Base-by-base conservation (phyloP, 2,329 filamentous ascomycete genomes). In the Tolypocladium guangdongense region DNA sequence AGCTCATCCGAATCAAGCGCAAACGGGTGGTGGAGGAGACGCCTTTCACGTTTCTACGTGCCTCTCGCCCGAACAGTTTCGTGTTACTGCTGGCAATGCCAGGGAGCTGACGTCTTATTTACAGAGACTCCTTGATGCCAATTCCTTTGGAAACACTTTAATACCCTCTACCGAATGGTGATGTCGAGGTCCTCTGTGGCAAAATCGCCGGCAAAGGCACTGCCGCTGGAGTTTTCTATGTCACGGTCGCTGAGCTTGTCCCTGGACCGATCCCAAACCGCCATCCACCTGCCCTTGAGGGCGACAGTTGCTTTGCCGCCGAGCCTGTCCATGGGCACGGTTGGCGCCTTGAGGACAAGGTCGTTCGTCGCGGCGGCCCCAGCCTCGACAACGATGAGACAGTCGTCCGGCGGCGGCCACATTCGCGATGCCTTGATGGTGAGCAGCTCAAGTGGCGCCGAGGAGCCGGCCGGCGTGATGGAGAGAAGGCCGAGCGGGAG, bases 321-420 rank as follows among this genome's bases (percentile, higher is more conserved):
- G 57, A 73, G 62, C 57, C 62, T 59, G n/a, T 63, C 64, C 39
- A 65, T 50, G 18, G 70, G 66, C 45, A 71, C 63, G 18, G 66
- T 53, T 24, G 64, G 64, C 20, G 61, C 63, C 45, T 59, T 60
- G 32, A 73, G 58, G 32, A 66, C 58, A 16, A 73, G 51, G 56
- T 67, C 63, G 33, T 63, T 62, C 58, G 66, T 66, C 43, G 50
- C 56, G 41, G 62, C 67, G 58, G 67, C 62, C 24, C 69, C 68
- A 16, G 70, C 62, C 53, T 58, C 63, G 43, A 73, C 66, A 46
- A 63, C 67, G 52, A 69, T 55, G 35, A 71, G 63, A 14, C 60
- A 59, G 4, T 71, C 66, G 27, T 56, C 58, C 18, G 54, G 59
- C 0, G 71, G 69, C 8, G 71, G 71, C 68, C 70, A 68, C 52